These are phyloP conservation scores for Penicillium sp. DNA, from an alignment of 2,329 filamentous ascomycete species.

Conservation along the genomic window DNA sequence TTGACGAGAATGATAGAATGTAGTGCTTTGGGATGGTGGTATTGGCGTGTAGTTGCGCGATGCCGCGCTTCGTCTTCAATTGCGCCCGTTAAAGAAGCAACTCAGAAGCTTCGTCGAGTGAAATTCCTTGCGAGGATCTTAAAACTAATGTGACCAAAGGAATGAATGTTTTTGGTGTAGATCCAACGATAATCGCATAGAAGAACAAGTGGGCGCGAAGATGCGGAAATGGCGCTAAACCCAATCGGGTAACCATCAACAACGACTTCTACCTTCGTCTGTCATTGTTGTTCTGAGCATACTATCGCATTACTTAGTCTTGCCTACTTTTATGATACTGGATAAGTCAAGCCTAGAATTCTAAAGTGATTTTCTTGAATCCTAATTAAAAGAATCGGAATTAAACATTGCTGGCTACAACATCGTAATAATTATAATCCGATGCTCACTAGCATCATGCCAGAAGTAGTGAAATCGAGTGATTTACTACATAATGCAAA, in stretches of 20 bases:
- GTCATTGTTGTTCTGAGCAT: not conserved
- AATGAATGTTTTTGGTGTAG: not conserved
- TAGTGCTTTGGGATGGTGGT: not conserved
- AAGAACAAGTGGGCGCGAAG: constrained; percentile 14
- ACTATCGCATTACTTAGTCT: not conserved
- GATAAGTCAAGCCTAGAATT: not conserved
- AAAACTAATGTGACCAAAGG: not conserved
- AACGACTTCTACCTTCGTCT: not conserved
- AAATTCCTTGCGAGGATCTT: not conserved
- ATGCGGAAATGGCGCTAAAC: constrained; percentile 15
- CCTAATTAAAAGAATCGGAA: not conserved
- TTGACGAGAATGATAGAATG: not conserved
- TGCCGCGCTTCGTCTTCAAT: not conserved
- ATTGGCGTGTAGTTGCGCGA: not conserved
- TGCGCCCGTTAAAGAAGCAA: not conserved
- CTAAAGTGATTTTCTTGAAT: not conserved
- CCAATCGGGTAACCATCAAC: constrained; percentile 23
- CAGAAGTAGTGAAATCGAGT: not conserved
- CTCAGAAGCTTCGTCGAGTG: not conserved
- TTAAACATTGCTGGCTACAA: not conserved
- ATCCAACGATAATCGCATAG: constrained; percentile 1
- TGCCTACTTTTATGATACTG: not conserved
- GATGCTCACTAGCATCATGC: not conserved
- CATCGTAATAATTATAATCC: not conserved
- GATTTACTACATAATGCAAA: not conserved